Base-by-base conservation (phyloP, 2,329 filamentous ascomycete species). In the Neofusicoccum sp. region DNA sequence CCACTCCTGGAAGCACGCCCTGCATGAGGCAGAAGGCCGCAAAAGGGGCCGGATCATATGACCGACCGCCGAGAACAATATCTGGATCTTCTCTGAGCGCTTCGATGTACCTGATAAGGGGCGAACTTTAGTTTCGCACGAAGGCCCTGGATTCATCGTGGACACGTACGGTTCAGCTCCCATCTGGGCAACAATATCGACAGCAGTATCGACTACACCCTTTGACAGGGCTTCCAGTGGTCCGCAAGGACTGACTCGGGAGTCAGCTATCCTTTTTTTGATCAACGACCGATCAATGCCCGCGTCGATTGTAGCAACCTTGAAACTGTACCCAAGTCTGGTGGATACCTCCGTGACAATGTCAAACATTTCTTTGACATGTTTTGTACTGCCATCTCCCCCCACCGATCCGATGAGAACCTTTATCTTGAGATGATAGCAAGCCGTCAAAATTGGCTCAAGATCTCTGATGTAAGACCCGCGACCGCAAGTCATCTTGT, bases 351-450 rank as follows among this genome's bases (percentile, higher is more conserved):
- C 75, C 4, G 70, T 41, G 0, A 83, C 73, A 3, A 83, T 78
- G 1, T 77, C 70, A 0, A 75, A 29, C 60, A 83, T 77, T 9
- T 75, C 71, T 22, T 71, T 59, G 0, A 83, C 79, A 64, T 83
- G 80, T 1, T 74, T 73, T 43, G 81, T 75, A 3, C 74, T 77
- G 0, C 83, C 83, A 66, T 82, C 80, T 0, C 83, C 82, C 0
- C 82, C 82, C 0, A 75, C 80, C 1, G 80, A 83, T 3, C 74
- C 70, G 50, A 83, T 78, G 3, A 83, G 69, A 0, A 83, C 62
- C 0, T 77, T 77, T 0, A 80, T 73, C 3, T 68, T 71, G 49
- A 74, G 76, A 0, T 68, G 64, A 0, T 14, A 59, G 37, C 73
- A 73, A 0, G 78, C 70, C 44, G 67, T 65, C 0, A 83, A 65